Percentiles rank a stretch among this genome's conserved stretches.
Conservation (phyloP, 768 basidiomycete genomes). For the Hygrocybe coccinea region DNA sequence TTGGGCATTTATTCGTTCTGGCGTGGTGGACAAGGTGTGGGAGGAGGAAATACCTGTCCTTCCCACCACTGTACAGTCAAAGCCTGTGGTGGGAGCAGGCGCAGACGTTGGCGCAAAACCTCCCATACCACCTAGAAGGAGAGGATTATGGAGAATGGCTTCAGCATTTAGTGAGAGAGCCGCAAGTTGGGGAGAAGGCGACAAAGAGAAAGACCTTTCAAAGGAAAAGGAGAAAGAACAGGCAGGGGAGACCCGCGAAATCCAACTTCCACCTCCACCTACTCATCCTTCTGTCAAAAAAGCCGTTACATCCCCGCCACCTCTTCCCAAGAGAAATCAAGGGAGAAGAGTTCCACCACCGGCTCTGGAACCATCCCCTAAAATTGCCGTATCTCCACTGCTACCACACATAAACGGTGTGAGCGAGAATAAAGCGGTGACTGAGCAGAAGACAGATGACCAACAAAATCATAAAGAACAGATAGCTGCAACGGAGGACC, state of each 20-base stretch:
- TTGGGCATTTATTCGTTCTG: constrained; percentile 82
- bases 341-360: constrained; percentile 23
- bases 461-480: too few relatives aligned
- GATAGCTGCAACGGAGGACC: too few relatives aligned
- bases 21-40: constrained; percentile 84
- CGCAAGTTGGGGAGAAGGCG: constrained; percentile 46
- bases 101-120: constrained; percentile 39
- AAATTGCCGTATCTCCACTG: background rate
- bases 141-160: constrained; percentile 65
- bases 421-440: background rate
- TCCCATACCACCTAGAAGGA: constrained; percentile 57
- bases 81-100: constrained; percentile 12
- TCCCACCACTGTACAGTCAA: constrained; percentile 29
- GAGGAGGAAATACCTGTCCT: constrained; percentile 60
- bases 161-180: constrained; percentile 57
- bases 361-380: background rate
- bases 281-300: constrained; percentile 24
- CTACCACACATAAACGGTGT: background rate
- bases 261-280: constrained; percentile 31
- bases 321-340: constrained; percentile 47
- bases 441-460: background rate
- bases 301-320: constrained; percentile 35
- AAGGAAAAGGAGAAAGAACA: constrained; percentile 8
- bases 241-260: constrained; percentile 18
- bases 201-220: constrained; percentile 26